phyloP scores from a whole-genome alignment of 805 yeast species.

The Teunomyces barrocoloradensis region DNA sequence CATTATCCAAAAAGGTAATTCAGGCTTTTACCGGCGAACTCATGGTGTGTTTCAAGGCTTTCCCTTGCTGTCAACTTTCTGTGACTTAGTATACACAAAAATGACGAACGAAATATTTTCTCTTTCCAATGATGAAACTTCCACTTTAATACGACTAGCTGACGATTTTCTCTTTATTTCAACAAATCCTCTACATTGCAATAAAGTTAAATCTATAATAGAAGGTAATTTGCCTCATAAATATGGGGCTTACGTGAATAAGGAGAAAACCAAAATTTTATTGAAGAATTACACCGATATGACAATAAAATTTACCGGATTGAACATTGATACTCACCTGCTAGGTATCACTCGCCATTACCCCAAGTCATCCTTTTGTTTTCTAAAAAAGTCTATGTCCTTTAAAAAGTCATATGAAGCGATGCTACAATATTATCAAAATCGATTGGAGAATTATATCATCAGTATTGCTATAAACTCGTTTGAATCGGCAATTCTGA shows the following conservation, averaged over 20 bases:
- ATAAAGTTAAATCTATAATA: slow-evolving; percentile 16
- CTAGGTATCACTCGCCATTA: slow-evolving; percentile 17
- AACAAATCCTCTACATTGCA: slow-evolving; percentile 25
- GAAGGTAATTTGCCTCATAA: slow-evolving; percentile 18
- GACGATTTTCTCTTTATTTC: slow-evolving; percentile 85
- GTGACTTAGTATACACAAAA: slow-evolving; percentile 69
- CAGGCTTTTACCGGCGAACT: slow-evolving; percentile 45
- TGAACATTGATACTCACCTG: slow-evolving; percentile 20
- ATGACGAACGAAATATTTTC: slow-evolving; percentile 43
- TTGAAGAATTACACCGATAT: slow-evolving; percentile 11
- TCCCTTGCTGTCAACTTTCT: slow-evolving; percentile 68
- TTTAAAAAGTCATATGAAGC: slow-evolving; percentile 17
- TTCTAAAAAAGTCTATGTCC: slow-evolving; percentile 14
- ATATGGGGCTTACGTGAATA: slow-evolving; percentile 37
- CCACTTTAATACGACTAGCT: slow-evolving; percentile 60
- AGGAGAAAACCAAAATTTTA: slow-evolving; percentile 21
- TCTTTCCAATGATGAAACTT: slow-evolving; percentile 17
- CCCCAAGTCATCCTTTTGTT: slow-evolving; percentile 6
- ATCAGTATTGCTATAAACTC: slow-evolving; percentile 16
- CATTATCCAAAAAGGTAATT: slow-evolving; percentile 37
- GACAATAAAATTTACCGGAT: slow-evolving; percentile 28
- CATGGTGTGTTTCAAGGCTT: slow-evolving; percentile 86
- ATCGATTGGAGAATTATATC: slow-evolving; percentile 17
- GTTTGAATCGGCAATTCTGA: slow-evolving; percentile 11
- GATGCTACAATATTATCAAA: slow-evolving; percentile 21